Percentiles rank a stretch among this genome's conserved stretches.
These are phyloP conservation scores for Halophytophthora polymorphica DNA, from an alignment of 352 stramenopile species.

Conservation along the genomic window DNA sequence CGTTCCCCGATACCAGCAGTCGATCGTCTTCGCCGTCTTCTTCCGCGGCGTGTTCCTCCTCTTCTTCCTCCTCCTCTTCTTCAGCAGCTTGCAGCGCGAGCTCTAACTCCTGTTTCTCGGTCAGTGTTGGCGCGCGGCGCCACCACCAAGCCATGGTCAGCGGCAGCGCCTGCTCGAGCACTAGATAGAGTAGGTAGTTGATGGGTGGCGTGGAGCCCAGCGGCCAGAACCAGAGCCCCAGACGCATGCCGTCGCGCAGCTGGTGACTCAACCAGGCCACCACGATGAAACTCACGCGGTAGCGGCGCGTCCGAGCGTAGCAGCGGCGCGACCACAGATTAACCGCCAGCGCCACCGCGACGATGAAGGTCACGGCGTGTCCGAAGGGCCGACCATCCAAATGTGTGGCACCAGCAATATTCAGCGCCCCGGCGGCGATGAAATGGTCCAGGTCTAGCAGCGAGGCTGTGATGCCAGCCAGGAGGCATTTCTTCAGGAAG, in stretches of 20 bases:
- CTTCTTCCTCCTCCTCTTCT: constrained; percentile 18
- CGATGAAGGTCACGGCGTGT: constrained; percentile 65
- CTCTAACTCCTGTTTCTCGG: constrained; percentile 22
- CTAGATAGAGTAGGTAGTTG: constrained; percentile 62
- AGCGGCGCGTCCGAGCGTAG: constrained; percentile 15
- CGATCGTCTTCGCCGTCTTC: constrained; percentile 16
- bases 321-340: constrained; percentile 26
- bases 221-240: constrained; percentile 70
- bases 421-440: constrained; percentile 56
- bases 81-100: constrained; percentile 13
- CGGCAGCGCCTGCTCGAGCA: constrained; percentile 48
- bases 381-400: constrained; percentile 58
- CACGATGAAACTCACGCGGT: constrained; percentile 51
- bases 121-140: constrained; percentile 16
- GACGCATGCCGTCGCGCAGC: constrained; percentile 59
- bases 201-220: constrained; percentile 61
- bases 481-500: constrained; percentile 40
- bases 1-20: constrained; percentile 4
- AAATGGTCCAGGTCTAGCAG: constrained; percentile 76
- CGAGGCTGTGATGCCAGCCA: constrained; percentile 35
- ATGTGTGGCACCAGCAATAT: constrained; percentile 52
- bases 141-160: constrained; percentile 43
- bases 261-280: constrained; percentile 65
- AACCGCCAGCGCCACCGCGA: constrained; percentile 39
- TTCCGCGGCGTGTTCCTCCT: constrained; percentile 14